These are phyloP conservation scores for Neoscytalidium dimidiatum DNA, from an alignment of 2,329 filamentous ascomycete species.

Conservation along the genomic window DNA sequence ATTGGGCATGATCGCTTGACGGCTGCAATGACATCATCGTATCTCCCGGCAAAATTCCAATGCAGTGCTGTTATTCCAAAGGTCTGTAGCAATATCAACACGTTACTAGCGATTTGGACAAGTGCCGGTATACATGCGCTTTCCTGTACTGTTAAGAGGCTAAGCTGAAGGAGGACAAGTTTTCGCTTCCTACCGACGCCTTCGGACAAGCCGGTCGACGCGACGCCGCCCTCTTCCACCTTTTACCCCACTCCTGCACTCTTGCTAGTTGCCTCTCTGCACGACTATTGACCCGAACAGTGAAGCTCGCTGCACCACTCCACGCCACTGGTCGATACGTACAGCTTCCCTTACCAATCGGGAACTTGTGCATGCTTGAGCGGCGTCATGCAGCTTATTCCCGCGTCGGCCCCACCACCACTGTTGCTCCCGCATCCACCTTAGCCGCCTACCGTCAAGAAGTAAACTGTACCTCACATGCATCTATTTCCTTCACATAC, in stretches of 20 bases:
- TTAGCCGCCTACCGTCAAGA: background rate
- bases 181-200: too few species aligned
- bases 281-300: conserved; percentile 11
- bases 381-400: background rate
- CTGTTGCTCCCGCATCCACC: conserved; percentile 7
- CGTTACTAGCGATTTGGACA: too few species aligned
- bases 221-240: background rate
- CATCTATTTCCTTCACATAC: background rate
- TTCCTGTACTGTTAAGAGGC: too few species aligned
- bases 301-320: background rate
- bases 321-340: background rate
- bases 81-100: background rate
- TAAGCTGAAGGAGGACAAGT: too few species aligned
- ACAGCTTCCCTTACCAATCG: background rate
- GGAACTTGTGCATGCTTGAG: background rate
- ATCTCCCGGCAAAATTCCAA: background rate
- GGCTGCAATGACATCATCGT: too few species aligned
- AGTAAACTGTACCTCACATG: background rate
- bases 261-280: background rate
- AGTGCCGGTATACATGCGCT: too few species aligned
- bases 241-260: conserved; percentile 28
- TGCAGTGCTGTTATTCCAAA: background rate
- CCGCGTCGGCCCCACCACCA: background rate
- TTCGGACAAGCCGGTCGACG: background rate
- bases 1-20: background rate